phyloP scores from a whole-genome alignment of 345 rosid species.

The Pistacia atlantica region DNA sequence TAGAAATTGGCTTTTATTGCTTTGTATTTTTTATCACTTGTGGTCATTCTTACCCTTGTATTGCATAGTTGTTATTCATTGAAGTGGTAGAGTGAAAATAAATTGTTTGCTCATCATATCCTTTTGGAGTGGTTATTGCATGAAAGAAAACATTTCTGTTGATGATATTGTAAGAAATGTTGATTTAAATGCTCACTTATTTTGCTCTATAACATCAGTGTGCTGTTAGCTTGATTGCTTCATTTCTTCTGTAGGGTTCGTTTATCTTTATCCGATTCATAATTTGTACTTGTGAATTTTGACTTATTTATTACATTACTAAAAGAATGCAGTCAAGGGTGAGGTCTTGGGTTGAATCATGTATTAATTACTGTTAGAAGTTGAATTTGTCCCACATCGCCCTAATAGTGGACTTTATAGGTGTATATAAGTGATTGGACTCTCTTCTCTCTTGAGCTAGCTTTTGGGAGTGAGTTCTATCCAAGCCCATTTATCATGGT shows the following conservation, averaged over 20 bases:
- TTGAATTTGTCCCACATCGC: too few species aligned
- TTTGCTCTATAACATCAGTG: neutral
- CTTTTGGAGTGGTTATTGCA: neutral
- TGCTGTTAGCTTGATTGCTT: neutral
- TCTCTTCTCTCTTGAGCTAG: too few species aligned
- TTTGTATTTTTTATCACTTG: too few species aligned
- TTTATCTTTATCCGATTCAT: too few species aligned
- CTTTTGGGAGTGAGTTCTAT: too few species aligned
- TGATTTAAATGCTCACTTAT: neutral
- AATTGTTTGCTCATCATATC: neutral
- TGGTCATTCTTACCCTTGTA: neutral
- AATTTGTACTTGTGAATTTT: too few species aligned
- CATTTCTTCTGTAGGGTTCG: too few species aligned
- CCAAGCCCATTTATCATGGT: too few species aligned
- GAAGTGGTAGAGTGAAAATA: neutral
- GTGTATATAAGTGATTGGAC: too few species aligned
- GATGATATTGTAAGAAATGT: neutral
- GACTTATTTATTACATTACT: too few species aligned
- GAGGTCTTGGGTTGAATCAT: neutral
- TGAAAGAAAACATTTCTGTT: neutral
- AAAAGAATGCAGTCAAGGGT: neutral
- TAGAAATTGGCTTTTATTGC: neutral
- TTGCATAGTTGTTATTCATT: neutral
- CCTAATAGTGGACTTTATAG: too few species aligned
- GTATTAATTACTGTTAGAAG: too few species aligned